Conservation (phyloP, 306 rosid genomes). For the Corylus avellana region DNA sequence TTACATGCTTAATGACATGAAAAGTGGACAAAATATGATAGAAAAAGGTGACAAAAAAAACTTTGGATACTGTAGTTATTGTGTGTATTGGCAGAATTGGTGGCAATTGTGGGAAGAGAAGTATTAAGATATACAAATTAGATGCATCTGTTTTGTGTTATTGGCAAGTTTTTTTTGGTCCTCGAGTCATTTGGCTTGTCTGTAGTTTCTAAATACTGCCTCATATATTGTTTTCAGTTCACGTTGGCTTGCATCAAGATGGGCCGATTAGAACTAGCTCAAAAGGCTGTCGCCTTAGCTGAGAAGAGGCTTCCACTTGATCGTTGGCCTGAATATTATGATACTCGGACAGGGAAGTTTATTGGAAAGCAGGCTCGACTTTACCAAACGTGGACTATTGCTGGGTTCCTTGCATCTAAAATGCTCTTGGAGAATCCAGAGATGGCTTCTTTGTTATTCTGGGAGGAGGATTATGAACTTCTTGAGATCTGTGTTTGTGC, state of each 20-base stretch:
- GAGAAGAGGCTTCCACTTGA: conserved; percentile 75
- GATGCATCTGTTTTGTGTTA: not conserved
- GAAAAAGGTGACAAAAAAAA: not conserved
- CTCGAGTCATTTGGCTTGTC: not conserved
- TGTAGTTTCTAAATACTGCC: not conserved
- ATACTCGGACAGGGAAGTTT: conserved; percentile 77
- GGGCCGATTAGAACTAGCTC: conserved; percentile 73
- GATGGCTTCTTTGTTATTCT: conserved; percentile 62
- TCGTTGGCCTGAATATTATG: conserved; percentile 95
- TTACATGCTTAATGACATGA: not conserved
- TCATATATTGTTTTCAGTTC: conserved; percentile 55
- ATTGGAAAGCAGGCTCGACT: conserved; percentile 85
- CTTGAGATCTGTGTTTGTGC: conserved; percentile 86
- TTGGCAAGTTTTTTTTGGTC: not conserved
- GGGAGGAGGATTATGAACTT: conserved; percentile 91
- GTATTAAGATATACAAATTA: not conserved
- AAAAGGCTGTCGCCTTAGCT: conserved; percentile 70
- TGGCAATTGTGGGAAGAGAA: not conserved
- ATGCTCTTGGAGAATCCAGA: conserved; percentile 88
- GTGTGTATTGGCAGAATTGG: not conserved
- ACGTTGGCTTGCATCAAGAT: conserved; percentile 94
- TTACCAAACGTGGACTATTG: conserved; percentile 91
- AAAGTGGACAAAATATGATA: not conserved
- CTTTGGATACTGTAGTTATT: not conserved
- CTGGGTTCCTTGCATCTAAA: conserved; percentile 90